A percentile compares a stretch with the other conserved stretches of the same genome.
Conservation (phyloP, 1,284 basidiomycete genomes). For the Mycena citricolor region DNA sequence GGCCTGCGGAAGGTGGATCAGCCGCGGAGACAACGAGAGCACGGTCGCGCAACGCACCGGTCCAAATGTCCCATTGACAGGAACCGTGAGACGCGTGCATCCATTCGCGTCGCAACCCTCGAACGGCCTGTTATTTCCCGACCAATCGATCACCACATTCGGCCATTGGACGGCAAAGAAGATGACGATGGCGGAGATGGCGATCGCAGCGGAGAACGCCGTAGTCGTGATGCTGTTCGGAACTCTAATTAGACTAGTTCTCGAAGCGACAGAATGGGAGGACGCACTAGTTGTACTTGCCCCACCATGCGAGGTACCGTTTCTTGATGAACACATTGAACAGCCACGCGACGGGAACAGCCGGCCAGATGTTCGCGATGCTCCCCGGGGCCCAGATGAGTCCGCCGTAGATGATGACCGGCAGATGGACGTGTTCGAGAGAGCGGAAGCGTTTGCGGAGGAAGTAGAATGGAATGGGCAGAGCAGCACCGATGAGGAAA, state of each 20-base stretch:
- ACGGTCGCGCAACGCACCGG: too few relatives aligned
- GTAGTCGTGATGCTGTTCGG: slow-evolving; percentile 23
- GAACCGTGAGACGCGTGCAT: slow-evolving; percentile 11
- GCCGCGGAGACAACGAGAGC: too few relatives aligned
- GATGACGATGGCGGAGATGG: slow-evolving; percentile 27
- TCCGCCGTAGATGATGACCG: slow-evolving; percentile 37
- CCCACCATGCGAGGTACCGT: slow-evolving; percentile 31
- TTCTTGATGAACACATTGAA: slow-evolving; percentile 37
- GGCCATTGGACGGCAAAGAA: slow-evolving; percentile 29
- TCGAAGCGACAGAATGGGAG: not conserved
- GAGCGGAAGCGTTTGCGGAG: slow-evolving; percentile 31
- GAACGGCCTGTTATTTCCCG: slow-evolving; percentile 25
- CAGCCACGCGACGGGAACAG: slow-evolving; percentile 44
- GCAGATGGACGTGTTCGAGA: slow-evolving; percentile 32
- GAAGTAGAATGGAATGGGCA: slow-evolving; percentile 37
- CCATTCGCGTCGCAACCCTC: slow-evolving; percentile 17
- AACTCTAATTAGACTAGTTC: not conserved
- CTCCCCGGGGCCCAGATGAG: slow-evolving; percentile 47
- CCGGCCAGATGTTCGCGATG: slow-evolving; percentile 28
- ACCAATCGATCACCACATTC: slow-evolving; percentile 25
- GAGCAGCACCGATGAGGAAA: slow-evolving; percentile 41
- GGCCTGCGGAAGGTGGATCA: too few relatives aligned
- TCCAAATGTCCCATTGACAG: slow-evolving; percentile 11
- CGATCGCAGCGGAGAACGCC: slow-evolving; percentile 27
- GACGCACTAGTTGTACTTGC: slow-evolving; percentile 29